These are phyloP conservation scores for Immersiella caudata DNA, from an alignment of 495 filamentous ascomycete species.

Conservation along the genomic window DNA sequence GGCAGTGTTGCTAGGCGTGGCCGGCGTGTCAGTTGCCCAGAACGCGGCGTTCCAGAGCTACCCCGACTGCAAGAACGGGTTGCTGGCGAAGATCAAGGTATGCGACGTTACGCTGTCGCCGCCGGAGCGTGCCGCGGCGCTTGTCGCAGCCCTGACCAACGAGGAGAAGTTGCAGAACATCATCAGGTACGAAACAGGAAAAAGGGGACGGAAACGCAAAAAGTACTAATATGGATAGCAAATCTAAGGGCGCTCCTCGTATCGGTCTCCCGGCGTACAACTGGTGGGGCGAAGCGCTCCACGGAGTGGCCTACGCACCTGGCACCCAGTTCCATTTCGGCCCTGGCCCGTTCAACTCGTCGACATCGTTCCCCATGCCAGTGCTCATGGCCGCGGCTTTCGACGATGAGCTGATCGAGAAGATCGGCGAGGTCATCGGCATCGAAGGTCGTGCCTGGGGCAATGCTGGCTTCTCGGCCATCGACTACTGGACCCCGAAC, in stretches of 20 bases:
- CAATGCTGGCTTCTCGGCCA: slow-evolving; percentile 59
- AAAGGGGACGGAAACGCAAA: not conserved
- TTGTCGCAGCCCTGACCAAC: slow-evolving; percentile 43
- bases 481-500: slow-evolving; percentile 69
- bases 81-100: slow-evolving; percentile 10
- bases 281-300: slow-evolving; percentile 58
- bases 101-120: slow-evolving; percentile 13
- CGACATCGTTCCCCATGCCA: slow-evolving; percentile 54
- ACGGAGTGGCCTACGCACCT: slow-evolving; percentile 47
- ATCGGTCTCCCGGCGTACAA: slow-evolving; percentile 50
- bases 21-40: slow-evolving; percentile 6
- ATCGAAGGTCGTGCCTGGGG: slow-evolving; percentile 68
- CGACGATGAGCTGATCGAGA: slow-evolving; percentile 47
- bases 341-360: slow-evolving; percentile 43
- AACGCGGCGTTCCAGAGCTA: slow-evolving; percentile 9
- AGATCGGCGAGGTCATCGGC: slow-evolving; percentile 49
- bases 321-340: slow-evolving; percentile 39
- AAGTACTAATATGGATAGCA: slow-evolving; percentile 30
- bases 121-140: slow-evolving; percentile 39
- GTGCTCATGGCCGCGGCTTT: slow-evolving; percentile 51
- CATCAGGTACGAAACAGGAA: not conserved
- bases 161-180: slow-evolving; percentile 46
- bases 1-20: not conserved
- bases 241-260: slow-evolving; percentile 39
- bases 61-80: slow-evolving; percentile 12